Base-by-base conservation (phyloP, 176 grass and related monocot genomes). In the Calamus simplicifolius region DNA sequence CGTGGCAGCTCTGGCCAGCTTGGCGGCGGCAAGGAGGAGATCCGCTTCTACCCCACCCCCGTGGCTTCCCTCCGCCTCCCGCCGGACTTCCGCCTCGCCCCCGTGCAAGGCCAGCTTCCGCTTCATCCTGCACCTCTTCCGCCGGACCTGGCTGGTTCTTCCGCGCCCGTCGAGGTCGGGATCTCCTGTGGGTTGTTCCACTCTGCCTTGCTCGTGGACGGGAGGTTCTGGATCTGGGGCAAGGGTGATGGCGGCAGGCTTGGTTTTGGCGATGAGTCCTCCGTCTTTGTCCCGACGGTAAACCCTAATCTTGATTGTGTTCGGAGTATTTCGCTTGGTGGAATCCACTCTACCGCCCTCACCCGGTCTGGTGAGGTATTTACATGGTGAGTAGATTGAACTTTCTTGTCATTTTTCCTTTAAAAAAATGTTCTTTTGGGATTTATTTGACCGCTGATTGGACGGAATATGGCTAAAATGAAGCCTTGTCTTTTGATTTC, bases 181-280 rank as follows among this genome's bases (percentile, higher is more conserved):
- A 85, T 98, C 78, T 92, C 93, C 62, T 92, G 93, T 43, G 93
- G 93, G 57, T 75, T 98, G 19, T 98, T 98, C 68, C 93, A 92
- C 71, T 88, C 93, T 1, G 76, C 78, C 3, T 65, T 92, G 27
- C 21, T 92, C 31, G 87, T 92, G 28, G 84, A 73, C 28, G 84
- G 92, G 14, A 61, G 27, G 50, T 66, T 81, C 26, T 98, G 87
- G 93, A 72, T 98, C 6, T 98, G 93, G 93, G 93, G 93, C 13
- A 98, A 92, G 78, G 93, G 93, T 0, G 93, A 92, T 51, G 87
- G 93, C 2, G 87, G 93, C 0, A 78, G 93, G 19, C 82, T 98
- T 15, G 87, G 93, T 0, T 67, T 89, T 17, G 87, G 93, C 0
- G 81, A 98, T 57, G 93, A 92, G 55, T 53, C 69, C 5, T 80